Evolutionary conservation across 805 yeast genomes (phyloP).

Genomic region (Spathaspora arborariae): DNA sequence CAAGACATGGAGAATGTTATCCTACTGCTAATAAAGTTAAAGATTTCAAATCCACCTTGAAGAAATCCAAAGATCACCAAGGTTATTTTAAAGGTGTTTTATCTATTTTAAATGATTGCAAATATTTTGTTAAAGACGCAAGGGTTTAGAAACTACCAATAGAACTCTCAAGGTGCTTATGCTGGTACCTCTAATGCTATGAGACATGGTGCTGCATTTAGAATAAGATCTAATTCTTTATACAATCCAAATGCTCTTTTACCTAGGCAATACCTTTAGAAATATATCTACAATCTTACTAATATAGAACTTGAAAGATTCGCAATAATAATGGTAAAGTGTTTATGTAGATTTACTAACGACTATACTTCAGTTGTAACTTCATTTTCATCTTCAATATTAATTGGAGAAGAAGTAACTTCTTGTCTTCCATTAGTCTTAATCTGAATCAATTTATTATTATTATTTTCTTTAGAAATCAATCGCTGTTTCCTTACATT

Average conservation of each 20-base stretch:
- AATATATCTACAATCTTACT: no score
- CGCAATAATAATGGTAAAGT: no score
- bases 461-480: slow-evolving; percentile 20
- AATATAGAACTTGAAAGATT: no score
- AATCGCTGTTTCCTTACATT: slow-evolving; percentile 24
- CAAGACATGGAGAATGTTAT: slow-evolving; percentile 76
- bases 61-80: slow-evolving; percentile 14
- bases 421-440: slow-evolving; percentile 19
- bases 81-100: slow-evolving; percentile 40
- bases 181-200: slow-evolving; percentile 46
- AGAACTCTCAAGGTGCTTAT: slow-evolving; percentile 39
- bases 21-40: slow-evolving; percentile 26
- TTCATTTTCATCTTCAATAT: slow-evolving; percentile 4
- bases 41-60: slow-evolving; percentile 13
- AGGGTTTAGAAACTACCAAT: slow-evolving; percentile 46
- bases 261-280: no score
- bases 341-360: no score
- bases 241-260: slow-evolving; percentile 29
- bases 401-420: slow-evolving; percentile 18
- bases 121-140: slow-evolving; percentile 36
- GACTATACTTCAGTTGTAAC: no score
- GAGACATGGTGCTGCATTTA: slow-evolving; percentile 40
- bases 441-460: slow-evolving; percentile 21
- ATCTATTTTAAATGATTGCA: slow-evolving; percentile 47
- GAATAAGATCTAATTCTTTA: slow-evolving; percentile 43